These are phyloP conservation scores for Solanum etuberosum DNA, from an alignment of 257 asterid species.

Conservation along the genomic window DNA sequence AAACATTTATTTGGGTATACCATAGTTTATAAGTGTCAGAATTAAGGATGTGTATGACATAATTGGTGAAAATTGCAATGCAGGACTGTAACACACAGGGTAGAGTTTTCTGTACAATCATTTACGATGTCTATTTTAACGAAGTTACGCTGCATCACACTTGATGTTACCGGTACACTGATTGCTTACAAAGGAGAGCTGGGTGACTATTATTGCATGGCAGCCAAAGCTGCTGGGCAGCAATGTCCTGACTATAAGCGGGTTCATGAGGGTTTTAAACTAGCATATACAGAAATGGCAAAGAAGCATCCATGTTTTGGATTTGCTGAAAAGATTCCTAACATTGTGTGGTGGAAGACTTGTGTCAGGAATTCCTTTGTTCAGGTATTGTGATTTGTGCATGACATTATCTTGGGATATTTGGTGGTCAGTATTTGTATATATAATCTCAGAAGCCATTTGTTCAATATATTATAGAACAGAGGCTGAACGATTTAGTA, in stretches of 20 bases:
- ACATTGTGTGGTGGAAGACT: constrained; percentile 91
- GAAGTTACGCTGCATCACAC: constrained; percentile 65
- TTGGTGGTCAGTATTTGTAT: background rate
- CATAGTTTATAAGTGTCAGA: background rate
- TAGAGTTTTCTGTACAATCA: background rate
- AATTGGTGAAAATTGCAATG: background rate
- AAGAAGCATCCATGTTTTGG: constrained; percentile 92
- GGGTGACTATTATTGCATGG: constrained; percentile 98
- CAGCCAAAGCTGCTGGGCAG: constrained; percentile 87
- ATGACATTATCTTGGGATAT: background rate
- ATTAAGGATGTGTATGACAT: background rate
- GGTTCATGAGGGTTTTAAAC: constrained; percentile 85
- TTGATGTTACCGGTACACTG: constrained; percentile 96
- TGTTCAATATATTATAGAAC: background rate
- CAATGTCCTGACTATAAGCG: constrained; percentile 93
- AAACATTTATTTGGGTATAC: background rate
- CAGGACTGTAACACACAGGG: background rate
- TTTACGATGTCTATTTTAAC: constrained; percentile 51
- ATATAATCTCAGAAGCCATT: background rate
- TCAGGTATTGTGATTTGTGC: constrained; percentile 47
- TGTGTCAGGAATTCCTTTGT: constrained; percentile 86
- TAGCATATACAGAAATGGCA: constrained; percentile 84
- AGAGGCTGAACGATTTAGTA: background rate
- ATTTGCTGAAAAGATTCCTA: constrained; percentile 76
- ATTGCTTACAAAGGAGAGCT: constrained; percentile 97